Evolutionary conservation across 2,329 filamentous ascomycete species (phyloP).

Genomic region (Exophiala sideris): DNA sequence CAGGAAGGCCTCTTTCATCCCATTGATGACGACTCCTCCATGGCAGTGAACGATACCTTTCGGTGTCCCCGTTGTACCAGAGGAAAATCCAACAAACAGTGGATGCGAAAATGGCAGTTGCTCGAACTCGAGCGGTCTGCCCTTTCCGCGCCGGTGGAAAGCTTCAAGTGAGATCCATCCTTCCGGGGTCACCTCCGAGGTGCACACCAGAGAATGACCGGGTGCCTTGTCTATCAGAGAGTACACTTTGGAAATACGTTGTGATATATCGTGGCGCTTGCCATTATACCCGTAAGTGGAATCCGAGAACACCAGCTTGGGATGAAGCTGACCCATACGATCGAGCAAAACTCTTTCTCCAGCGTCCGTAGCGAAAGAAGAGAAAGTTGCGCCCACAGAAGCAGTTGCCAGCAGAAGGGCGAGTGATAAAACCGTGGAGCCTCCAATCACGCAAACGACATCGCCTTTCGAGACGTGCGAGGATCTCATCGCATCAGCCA

Average conservation of each 20-base stretch:
- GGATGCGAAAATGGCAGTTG: slow-evolving; percentile 68
- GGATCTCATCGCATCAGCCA: slow-evolving; percentile 37
- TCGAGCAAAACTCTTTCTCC: slow-evolving; percentile 41
- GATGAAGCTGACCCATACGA: slow-evolving; percentile 68
- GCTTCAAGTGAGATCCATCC: slow-evolving; percentile 36
- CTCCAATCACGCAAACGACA: slow-evolving; percentile 28
- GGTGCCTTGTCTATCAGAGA: background rate
- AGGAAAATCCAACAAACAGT: slow-evolving; percentile 49
- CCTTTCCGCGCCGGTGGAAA: slow-evolving; percentile 31
- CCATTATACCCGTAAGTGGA: slow-evolving; percentile 76
- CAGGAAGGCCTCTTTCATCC: slow-evolving; percentile 58
- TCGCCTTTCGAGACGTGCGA: slow-evolving; percentile 38
- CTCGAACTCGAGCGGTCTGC: slow-evolving; percentile 45
- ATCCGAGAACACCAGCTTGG: slow-evolving; percentile 76
- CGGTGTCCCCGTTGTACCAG: slow-evolving; percentile 51
- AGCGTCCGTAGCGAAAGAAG: slow-evolving; percentile 14
- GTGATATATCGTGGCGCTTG: slow-evolving; percentile 65
- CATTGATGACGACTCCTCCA: slow-evolving; percentile 36
- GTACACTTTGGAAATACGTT: slow-evolving; percentile 59
- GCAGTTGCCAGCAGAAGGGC: slow-evolving; percentile 12
- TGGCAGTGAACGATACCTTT: slow-evolving; percentile 78
- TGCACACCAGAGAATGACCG: slow-evolving; percentile 20
- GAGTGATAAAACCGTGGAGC: slow-evolving; percentile 4
- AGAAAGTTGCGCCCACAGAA: slow-evolving; percentile 13
- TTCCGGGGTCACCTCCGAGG: slow-evolving; percentile 53